Percentiles rank a stretch among this genome's conserved stretches.
Conservation (phyloP, 306 rosid species). For the Rubus parviflorus region DNA sequence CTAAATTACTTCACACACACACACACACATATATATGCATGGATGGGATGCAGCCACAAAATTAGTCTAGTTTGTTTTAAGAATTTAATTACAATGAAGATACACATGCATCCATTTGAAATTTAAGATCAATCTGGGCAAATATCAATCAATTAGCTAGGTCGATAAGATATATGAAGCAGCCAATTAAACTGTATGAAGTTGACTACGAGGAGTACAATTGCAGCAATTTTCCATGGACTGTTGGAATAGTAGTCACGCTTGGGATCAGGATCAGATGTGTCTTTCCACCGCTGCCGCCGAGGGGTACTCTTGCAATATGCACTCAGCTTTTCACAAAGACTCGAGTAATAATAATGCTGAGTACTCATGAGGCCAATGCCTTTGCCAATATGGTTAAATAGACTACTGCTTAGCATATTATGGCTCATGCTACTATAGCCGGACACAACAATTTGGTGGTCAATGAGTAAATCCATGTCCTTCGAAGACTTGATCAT, state of each 20-base stretch:
- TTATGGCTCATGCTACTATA: not conserved
- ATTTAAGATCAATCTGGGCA: too few relatives aligned
- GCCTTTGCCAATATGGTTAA: not conserved
- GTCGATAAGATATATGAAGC: too few relatives aligned
- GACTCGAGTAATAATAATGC: not conserved
- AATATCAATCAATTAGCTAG: too few relatives aligned
- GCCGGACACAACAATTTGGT: not conserved
- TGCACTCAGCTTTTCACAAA: not conserved
- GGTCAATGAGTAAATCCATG: not conserved
- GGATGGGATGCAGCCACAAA: too few relatives aligned
- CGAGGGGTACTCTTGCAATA: not conserved
- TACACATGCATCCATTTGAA: too few relatives aligned
- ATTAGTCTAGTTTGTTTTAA: too few relatives aligned
- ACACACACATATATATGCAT: too few relatives aligned
- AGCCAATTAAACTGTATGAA: not conserved
- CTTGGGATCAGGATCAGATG: too few relatives aligned
- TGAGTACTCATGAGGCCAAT: not conserved
- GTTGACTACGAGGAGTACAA: not conserved
- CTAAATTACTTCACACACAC: too few relatives aligned
- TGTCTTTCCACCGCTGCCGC: not conserved
- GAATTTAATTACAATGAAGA: too few relatives aligned
- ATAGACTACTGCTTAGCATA: not conserved
- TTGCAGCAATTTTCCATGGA: not conserved
- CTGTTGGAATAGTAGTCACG: not conserved
- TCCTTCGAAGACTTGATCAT: conserved; percentile 5